Evolutionary conservation across 2,329 filamentous ascomycete species (phyloP).

Genomic region (Hymenoscyphus albidus): DNA sequence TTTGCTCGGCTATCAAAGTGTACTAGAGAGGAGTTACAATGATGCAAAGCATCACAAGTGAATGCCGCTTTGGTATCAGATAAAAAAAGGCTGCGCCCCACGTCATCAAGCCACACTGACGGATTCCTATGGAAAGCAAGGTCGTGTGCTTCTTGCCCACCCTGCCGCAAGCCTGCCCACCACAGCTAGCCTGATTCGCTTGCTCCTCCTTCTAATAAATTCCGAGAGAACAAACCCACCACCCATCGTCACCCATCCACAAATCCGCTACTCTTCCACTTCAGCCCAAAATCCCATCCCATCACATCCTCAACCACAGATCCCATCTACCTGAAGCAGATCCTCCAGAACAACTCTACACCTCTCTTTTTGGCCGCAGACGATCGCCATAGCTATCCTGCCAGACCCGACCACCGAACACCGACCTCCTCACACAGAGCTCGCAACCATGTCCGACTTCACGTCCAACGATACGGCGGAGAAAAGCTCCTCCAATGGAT

Average conservation of each 20-base stretch:
- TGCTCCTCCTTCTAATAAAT: slow-evolving; percentile 21
- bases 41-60: neutral
- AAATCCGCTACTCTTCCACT: slow-evolving; percentile 11
- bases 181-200: slow-evolving; percentile 15
- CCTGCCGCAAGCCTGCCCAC: neutral
- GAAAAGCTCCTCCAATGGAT: slow-evolving; percentile 17
- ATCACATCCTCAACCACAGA: neutral
- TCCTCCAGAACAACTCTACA: neutral
- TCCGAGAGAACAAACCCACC: slow-evolving; percentile 11
- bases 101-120: slow-evolving; percentile 18
- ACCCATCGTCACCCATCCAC: slow-evolving; percentile 10
- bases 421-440: slow-evolving; percentile 13
- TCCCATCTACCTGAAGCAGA: neutral
- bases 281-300: neutral
- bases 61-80: neutral
- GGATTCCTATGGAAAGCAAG: neutral
- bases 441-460: slow-evolving; percentile 26
- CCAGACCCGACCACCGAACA: slow-evolving; percentile 6
- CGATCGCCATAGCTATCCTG: neutral
- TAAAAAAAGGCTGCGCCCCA: slow-evolving; percentile 7
- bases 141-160: neutral
- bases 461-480: slow-evolving; percentile 23
- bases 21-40: too few species aligned
- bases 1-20: too few species aligned
- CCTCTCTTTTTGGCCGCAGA: neutral